phyloP scores from a whole-genome alignment of 2,329 filamentous ascomycete species.

The Aulographum hederae region DNA sequence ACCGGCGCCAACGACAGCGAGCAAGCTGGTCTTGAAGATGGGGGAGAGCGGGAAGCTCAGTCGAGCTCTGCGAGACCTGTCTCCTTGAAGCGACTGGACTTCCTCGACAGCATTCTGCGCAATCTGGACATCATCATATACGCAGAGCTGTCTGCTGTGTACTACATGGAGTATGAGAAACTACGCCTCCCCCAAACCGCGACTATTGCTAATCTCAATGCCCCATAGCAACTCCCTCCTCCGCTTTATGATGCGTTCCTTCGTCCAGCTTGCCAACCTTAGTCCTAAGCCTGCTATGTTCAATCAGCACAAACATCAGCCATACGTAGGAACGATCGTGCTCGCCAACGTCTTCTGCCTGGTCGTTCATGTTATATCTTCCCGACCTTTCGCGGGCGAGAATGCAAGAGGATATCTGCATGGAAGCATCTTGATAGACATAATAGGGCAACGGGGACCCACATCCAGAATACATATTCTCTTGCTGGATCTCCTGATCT shows the following conservation, averaged over 20 bases:
- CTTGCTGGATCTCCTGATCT: conserved; percentile 32
- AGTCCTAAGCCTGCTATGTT: conserved; percentile 38
- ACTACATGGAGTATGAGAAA: conserved; percentile 34
- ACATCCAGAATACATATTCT: conserved; percentile 33
- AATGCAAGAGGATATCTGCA: conserved; percentile 36
- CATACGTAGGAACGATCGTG: conserved; percentile 32
- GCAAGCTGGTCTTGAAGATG: background rate
- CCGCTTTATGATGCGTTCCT: conserved; percentile 33
- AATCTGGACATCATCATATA: conserved; percentile 42
- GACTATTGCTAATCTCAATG: background rate
- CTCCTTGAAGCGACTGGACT: no score
- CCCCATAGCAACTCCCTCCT: conserved; percentile 40
- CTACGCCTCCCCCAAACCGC: background rate
- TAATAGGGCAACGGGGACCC: conserved; percentile 42
- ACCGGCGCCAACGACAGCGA: background rate
- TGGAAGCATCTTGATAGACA: conserved; percentile 44
- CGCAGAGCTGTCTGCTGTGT: conserved; percentile 40
- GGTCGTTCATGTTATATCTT: conserved; percentile 28
- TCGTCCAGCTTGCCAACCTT: conserved; percentile 38
- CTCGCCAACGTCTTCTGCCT: conserved; percentile 35
- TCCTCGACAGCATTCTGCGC: no score
- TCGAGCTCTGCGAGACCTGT: no score
- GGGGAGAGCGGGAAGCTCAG: no score
- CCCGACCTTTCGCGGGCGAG: conserved; percentile 25
- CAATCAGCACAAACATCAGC: conserved; percentile 23